phyloP scores from a whole-genome alignment of 2,329 filamentous ascomycete genomes.

The Epicoccum sorghinum region DNA sequence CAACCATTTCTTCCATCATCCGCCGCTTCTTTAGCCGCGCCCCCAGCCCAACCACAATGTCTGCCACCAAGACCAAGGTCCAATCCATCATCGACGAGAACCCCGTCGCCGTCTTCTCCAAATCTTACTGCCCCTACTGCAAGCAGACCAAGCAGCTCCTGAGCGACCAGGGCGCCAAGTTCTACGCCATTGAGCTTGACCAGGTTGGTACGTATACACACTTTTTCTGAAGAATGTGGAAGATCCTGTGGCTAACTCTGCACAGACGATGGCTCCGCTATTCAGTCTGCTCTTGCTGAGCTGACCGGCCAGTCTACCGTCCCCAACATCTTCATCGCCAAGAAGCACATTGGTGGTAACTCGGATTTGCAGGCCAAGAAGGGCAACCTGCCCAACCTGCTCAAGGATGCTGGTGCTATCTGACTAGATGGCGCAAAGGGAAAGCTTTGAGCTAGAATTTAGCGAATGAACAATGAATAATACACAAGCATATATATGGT shows the following conservation, averaged over 20 bases:
- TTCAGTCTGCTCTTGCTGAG: constrained; percentile 82
- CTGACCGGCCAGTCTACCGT: constrained; percentile 87
- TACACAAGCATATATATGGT: neutral
- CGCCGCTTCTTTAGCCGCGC: constrained; percentile 71
- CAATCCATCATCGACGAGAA: constrained; percentile 89
- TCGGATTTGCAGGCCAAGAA: constrained; percentile 78
- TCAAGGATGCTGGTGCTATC: constrained; percentile 68
- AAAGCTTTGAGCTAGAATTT: constrained; percentile 3
- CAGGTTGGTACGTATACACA: constrained; percentile 68
- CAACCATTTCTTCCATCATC: constrained; percentile 68
- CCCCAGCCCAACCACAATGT: constrained; percentile 71
- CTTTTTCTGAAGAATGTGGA: neutral
- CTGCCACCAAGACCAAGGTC: constrained; percentile 81
- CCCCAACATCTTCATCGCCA: constrained; percentile 90
- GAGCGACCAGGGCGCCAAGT: constrained; percentile 72
- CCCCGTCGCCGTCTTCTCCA: constrained; percentile 92
- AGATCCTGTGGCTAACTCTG: neutral
- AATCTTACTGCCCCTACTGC: constrained; percentile 97
- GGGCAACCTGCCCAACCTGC: constrained; percentile 66
- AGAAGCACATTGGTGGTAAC: constrained; percentile 96
- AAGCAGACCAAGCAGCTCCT: constrained; percentile 77
- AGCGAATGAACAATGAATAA: neutral
- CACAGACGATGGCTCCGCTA: constrained; percentile 77
- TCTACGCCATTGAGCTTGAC: constrained; percentile 81
- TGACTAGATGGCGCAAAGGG: constrained; percentile 47